A percentile compares a stretch with the other conserved stretches of the same genome.
Evolutionary conservation across 352 stramenopile species (phyloP).

Genomic region (Phytophthora melonis): DNA sequence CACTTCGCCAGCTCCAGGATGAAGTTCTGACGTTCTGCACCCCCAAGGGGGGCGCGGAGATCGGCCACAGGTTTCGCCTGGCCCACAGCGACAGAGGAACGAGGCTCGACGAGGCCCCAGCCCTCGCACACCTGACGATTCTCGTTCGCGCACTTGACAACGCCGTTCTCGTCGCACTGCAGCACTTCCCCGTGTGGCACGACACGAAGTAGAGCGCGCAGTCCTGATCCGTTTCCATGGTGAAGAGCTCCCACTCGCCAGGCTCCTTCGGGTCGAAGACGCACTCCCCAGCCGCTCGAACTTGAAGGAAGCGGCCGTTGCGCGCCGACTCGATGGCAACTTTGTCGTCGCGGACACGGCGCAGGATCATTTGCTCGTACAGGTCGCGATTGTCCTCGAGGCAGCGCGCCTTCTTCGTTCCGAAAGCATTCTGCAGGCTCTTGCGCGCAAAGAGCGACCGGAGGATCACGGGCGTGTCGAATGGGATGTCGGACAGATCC

Average conservation of each 20-base stretch:
- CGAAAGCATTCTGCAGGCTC: slow-evolving; percentile 43
- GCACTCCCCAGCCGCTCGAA: slow-evolving; percentile 36
- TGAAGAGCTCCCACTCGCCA: slow-evolving; percentile 44
- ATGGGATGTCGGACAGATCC: slow-evolving; percentile 44
- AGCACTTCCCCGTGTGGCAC: slow-evolving; percentile 38
- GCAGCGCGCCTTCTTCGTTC: slow-evolving; percentile 47
- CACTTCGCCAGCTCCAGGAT: slow-evolving; percentile 41
- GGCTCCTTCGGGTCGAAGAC: slow-evolving; percentile 40
- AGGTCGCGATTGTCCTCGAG: slow-evolving; percentile 33
- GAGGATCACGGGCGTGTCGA: slow-evolving; percentile 43
- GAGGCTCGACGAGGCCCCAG: slow-evolving; percentile 40
- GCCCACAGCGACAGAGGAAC: neutral
- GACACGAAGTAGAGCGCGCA: slow-evolving; percentile 45
- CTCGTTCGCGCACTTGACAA: slow-evolving; percentile 35
- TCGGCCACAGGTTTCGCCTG: neutral
- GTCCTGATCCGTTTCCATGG: slow-evolving; percentile 40
- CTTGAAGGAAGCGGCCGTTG: slow-evolving; percentile 42
- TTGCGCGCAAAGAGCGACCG: slow-evolving; percentile 27
- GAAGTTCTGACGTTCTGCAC: slow-evolving; percentile 27
- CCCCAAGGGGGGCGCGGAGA: slow-evolving; percentile 4
- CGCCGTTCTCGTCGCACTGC: slow-evolving; percentile 25
- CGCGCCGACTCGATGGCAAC: slow-evolving; percentile 38
- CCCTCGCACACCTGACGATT: slow-evolving; percentile 30
- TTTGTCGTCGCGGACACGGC: slow-evolving; percentile 40
- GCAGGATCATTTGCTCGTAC: slow-evolving; percentile 44